phyloP scores from a whole-genome alignment of 1,284 basidiomycete species.

The Ustilago bromivora region DNA sequence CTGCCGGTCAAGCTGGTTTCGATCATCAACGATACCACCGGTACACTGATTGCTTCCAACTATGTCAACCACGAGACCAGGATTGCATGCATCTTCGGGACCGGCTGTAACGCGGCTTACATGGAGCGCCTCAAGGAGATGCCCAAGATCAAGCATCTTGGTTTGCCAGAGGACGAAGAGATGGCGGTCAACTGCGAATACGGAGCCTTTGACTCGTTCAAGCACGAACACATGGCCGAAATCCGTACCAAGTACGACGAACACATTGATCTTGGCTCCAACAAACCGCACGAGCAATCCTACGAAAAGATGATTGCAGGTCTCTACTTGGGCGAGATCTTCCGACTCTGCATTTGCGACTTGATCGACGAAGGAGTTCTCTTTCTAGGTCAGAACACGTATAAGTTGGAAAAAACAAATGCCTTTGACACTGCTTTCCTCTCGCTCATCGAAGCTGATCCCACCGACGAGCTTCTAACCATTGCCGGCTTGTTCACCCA shows the following conservation, averaged over 20 bases:
- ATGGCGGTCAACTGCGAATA: constrained; percentile 98
- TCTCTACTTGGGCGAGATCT: constrained; percentile 94
- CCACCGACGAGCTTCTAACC: constrained; percentile 96
- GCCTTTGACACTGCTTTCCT: constrained; percentile 96
- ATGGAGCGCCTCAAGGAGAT: constrained; percentile 82
- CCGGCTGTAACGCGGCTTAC: constrained; percentile 93
- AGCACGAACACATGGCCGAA: constrained; percentile 86
- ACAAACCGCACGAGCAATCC: constrained; percentile 95
- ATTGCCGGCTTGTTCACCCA: constrained; percentile 89
- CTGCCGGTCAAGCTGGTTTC: constrained; percentile 68
- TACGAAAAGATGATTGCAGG: constrained; percentile 99
- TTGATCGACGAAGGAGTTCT: constrained; percentile 95
- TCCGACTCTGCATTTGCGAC: constrained; percentile 92
- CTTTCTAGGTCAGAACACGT: constrained; percentile 95
- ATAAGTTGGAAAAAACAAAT: constrained; percentile 94
- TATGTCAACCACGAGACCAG: constrained; percentile 91
- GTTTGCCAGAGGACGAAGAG: constrained; percentile 77
- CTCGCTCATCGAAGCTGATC: constrained; percentile 95
- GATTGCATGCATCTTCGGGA: constrained; percentile 97
- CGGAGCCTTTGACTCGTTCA: constrained; percentile 97
- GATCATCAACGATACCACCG: constrained; percentile 88
- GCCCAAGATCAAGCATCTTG: constrained; percentile 80
- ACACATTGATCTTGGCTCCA: constrained; percentile 90
- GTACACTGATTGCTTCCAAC: constrained; percentile 94
- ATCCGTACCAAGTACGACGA: constrained; percentile 89